A percentile compares a stretch with the other conserved stretches of the same genome.
Conservation (phyloP, 192 early-diverging fungal species). For the Rhizophagus sp. region DNA sequence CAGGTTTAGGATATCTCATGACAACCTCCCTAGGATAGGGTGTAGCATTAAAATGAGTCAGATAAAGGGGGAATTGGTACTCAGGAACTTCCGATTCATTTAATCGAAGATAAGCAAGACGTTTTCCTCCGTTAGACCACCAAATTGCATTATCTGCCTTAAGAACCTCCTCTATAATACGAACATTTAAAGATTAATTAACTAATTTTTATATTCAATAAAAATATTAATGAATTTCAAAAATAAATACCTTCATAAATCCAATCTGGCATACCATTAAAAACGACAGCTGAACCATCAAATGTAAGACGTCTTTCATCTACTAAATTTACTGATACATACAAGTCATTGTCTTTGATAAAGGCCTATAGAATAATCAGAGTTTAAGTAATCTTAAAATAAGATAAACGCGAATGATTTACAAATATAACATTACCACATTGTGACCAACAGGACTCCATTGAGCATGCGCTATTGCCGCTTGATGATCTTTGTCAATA, state of each 20-base stretch:
- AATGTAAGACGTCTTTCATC: slow-evolving; percentile 76
- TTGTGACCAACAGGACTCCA: slow-evolving; percentile 82
- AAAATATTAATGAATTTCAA: background rate
- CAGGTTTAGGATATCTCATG: slow-evolving; percentile 92
- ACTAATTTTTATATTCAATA: background rate
- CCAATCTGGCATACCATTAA: slow-evolving; percentile 98
- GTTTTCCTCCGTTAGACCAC: slow-evolving; percentile 84
- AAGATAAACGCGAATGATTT: slow-evolving; percentile 13
- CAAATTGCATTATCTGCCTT: slow-evolving; percentile 66
- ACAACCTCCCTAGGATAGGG: slow-evolving; percentile 71
- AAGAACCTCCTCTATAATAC: slow-evolving; percentile 78
- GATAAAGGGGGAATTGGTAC: slow-evolving; percentile 74
- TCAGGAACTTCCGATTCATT: slow-evolving; percentile 83
- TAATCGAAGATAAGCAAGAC: slow-evolving; percentile 82
- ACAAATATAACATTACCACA: slow-evolving; percentile 47
- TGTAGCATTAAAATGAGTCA: slow-evolving; percentile 49
- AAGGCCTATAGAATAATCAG: slow-evolving; percentile 53
- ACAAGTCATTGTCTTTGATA: slow-evolving; percentile 87
- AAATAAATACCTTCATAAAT: slow-evolving; percentile 75
- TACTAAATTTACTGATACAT: slow-evolving; percentile 67
- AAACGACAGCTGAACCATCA: slow-evolving; percentile 78
- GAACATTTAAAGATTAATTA: background rate
- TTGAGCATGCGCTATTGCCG: slow-evolving; percentile 61
- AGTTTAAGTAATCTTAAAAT: background rate
- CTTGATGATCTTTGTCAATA: slow-evolving; percentile 40